phyloP scores from a whole-genome alignment of 768 basidiomycete genomes.

The Phlebiopsis flavidoalba region DNA sequence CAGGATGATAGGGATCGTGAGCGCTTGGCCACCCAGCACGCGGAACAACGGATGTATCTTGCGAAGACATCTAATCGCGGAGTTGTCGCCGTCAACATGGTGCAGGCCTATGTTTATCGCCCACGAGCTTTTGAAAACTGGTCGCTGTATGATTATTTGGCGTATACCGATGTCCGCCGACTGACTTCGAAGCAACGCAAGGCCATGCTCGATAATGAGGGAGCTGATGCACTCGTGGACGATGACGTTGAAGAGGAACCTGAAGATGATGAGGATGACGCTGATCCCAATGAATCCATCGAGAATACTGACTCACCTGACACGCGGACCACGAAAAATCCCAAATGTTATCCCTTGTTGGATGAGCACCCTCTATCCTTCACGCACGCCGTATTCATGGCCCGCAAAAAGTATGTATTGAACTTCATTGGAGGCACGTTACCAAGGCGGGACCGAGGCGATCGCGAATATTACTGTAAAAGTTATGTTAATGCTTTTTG shows the following conservation, averaged over 20 bases:
- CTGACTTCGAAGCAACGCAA: not conserved
- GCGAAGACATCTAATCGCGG: not conserved
- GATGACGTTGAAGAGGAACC: not conserved
- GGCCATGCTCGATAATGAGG: no score
- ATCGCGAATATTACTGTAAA: constrained; percentile 13
- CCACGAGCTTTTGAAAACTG: not conserved
- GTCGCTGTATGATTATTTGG: not conserved
- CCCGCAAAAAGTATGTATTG: constrained; percentile 13
- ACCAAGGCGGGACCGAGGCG: constrained; percentile 21
- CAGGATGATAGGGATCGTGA: not conserved
- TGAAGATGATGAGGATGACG: not conserved
- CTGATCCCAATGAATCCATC: not conserved
- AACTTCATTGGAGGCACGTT: constrained; percentile 24
- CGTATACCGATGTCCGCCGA: not conserved
- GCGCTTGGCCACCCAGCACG: no score
- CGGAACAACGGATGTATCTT: not conserved
- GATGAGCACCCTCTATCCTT: not conserved
- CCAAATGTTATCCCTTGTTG: no score
- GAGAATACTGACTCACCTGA: not conserved
- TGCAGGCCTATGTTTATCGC: not conserved
- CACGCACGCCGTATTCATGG: not conserved
- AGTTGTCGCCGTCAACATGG: not conserved
- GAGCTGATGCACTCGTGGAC: no score
- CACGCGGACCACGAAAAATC: not conserved
- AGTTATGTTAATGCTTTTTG: constrained; percentile 8